A percentile compares a stretch with the other conserved stretches of the same genome.
Evolutionary conservation across 345 rosid genomes (phyloP).

Genomic region (Euclidium syriacum): DNA sequence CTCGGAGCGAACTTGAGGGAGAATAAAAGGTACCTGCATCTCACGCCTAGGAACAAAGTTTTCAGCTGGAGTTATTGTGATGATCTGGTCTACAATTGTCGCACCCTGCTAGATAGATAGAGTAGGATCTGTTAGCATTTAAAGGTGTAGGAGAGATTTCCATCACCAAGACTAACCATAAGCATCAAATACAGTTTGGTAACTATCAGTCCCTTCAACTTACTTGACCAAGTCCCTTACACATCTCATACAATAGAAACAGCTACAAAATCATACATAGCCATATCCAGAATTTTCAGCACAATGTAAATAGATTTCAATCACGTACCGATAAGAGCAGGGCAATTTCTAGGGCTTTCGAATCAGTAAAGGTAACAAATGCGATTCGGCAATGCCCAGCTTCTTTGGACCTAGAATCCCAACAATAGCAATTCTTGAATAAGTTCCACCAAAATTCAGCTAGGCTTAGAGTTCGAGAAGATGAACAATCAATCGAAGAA

Average conservation of each 20-base stretch:
- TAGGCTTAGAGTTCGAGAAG: no score
- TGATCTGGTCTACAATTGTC: slow-evolving; percentile 80
- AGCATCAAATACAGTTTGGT: no score
- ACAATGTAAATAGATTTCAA: not conserved
- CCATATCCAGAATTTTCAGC: not conserved
- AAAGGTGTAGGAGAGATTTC: no score
- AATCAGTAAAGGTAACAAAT: slow-evolving; percentile 79
- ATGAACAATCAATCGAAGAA: not conserved
- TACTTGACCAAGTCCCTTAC: no score
- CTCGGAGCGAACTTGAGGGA: slow-evolving; percentile 9
- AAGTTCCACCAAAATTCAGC: not conserved
- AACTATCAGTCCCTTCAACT: no score
- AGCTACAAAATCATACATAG: not conserved
- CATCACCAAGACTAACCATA: no score
- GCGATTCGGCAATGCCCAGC: slow-evolving; percentile 48
- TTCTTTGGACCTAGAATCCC: slow-evolving; percentile 42
- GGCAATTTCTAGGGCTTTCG: slow-evolving; percentile 90
- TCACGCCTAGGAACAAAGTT: slow-evolving; percentile 51
- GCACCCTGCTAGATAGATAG: slow-evolving; percentile 65
- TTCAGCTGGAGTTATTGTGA: slow-evolving; percentile 58
- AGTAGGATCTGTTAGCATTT: not conserved
- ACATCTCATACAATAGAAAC: no score
- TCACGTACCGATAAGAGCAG: slow-evolving; percentile 58
- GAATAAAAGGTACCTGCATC: slow-evolving; percentile 37
- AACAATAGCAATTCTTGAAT: slow-evolving; percentile 13